Base-by-base conservation (phyloP, 139 green algal genomes). In the Astrephomene gubernaculifera region DNA sequence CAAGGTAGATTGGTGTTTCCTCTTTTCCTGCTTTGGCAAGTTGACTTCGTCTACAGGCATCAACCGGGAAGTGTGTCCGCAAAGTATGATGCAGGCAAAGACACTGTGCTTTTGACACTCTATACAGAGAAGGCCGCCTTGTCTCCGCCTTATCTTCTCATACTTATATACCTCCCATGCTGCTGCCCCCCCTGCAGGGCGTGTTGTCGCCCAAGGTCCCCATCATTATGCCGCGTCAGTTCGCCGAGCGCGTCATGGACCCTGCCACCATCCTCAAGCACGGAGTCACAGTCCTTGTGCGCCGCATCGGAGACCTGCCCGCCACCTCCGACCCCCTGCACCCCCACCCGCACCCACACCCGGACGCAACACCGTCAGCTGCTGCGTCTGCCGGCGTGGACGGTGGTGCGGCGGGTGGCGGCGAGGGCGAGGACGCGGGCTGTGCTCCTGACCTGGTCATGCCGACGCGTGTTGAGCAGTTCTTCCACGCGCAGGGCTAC, bases 401-500 rank as follows among this genome's bases (percentile, higher is more conserved):
- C 3, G 41, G 63, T 24, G 76, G 17, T 17, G 41, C 3, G 1
- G 41, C 31, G 35, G 22, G 6, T 33, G 43, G 60, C 33, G 61
- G 35, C 8, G 43, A 19, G 7, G 8, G 43, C 61, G 22, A 39
- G 14, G 53, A 31, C n/a, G 43, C n/a, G 43, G 70, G 43, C 44
- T 1, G 43, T 17, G 71, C 44, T 5, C 7, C 33, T 2, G 76
- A 83, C 60, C 39, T 83, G 60, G 76, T 72, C 19, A 39, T 83
- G 38, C 2, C 76, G 14, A 60, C 76, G 38, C 78, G 65, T 24
- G 78, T 84, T 29, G 78, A 84, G 78, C 78, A 84, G 41, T 84
- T 84, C 35, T 84, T 84, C 44, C 78, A 84, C 41, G 78, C 78
- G 24, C 78, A 84, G 61, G 84, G 84, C 65, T 89, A 89, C 75